These are phyloP conservation scores for Paspalum notatum DNA, from an alignment of 176 grass and related monocot genomes.

Conservation along the genomic window DNA sequence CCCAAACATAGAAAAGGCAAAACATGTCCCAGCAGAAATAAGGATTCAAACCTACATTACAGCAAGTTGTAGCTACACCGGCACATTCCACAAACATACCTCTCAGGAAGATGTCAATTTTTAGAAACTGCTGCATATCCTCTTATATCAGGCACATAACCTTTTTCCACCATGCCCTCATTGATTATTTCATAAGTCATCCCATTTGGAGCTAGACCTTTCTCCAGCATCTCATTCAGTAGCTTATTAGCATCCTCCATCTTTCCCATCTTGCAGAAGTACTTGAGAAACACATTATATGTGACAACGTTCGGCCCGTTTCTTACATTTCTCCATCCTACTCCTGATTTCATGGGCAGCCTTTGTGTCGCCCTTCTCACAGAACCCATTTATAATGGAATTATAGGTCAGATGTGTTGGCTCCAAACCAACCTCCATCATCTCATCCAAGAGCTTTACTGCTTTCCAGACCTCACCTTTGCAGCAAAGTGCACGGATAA, in stretches of 20 bases:
- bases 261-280: constrained; percentile 68
- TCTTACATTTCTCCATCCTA: constrained; percentile 83
- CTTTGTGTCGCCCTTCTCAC: constrained; percentile 77
- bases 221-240: constrained; percentile 93
- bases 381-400: constrained; percentile 82
- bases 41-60: neutral
- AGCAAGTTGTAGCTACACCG: constrained; percentile 16
- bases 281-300: constrained; percentile 81
- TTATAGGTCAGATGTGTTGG: constrained; percentile 77
- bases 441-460: constrained; percentile 90
- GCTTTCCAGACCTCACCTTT: constrained; percentile 67
- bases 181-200: constrained; percentile 83
- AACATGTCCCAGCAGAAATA: neutral
- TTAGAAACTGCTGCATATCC: constrained; percentile 49
- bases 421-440: constrained; percentile 61
- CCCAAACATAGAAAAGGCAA: neutral
- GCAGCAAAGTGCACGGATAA: constrained; percentile 64
- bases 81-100: constrained; percentile 26
- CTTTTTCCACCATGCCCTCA: constrained; percentile 81
- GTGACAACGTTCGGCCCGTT: constrained; percentile 74
- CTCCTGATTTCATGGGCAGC: constrained; percentile 65
- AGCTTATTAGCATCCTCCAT: constrained; percentile 77
- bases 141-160: constrained; percentile 78
- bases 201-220: constrained; percentile 76
- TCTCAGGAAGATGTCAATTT: constrained; percentile 43